Conservation (phyloP, 352 stramenopile species). For the Pythium plurisporium region DNA sequence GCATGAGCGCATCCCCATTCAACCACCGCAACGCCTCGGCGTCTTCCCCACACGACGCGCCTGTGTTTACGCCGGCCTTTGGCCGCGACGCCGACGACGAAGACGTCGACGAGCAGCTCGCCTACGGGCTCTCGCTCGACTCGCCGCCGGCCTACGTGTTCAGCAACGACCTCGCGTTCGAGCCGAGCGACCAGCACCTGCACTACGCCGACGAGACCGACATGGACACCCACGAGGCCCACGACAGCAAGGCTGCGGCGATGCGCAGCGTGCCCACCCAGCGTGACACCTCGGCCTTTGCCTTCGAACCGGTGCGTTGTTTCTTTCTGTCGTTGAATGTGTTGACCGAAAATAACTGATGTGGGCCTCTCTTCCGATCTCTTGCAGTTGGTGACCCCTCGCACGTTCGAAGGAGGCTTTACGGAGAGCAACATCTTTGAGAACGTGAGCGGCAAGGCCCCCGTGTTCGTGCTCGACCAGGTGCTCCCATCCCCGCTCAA, state of each 20-base stretch:
- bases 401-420: slow-evolving; percentile 19
- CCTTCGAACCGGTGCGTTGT: slow-evolving; percentile 19
- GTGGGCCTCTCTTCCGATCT: background rate
- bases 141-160: slow-evolving; percentile 28
- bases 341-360: background rate
- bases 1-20: slow-evolving; percentile 18
- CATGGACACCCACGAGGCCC: slow-evolving; percentile 11
- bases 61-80: slow-evolving; percentile 21
- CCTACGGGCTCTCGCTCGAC: slow-evolving; percentile 29
- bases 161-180: slow-evolving; percentile 26
- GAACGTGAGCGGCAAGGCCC: slow-evolving; percentile 13
- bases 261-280: slow-evolving; percentile 24
- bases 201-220: slow-evolving; percentile 17
- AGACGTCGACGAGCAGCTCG: slow-evolving; percentile 15
- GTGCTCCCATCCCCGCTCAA: slow-evolving; percentile 8
- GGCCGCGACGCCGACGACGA: slow-evolving; percentile 13
- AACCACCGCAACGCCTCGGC: background rate
- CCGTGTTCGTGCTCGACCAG: slow-evolving; percentile 27
- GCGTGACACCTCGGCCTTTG: slow-evolving; percentile 17
- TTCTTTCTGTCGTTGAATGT: background rate
- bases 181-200: background rate
- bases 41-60: background rate
- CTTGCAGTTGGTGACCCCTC: slow-evolving; percentile 18
- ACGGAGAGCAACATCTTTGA: slow-evolving; percentile 22
- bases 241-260: slow-evolving; percentile 24